These are phyloP conservation scores for Chaetomidium leptoderma DNA, from an alignment of 495 filamentous ascomycete genomes.

Conservation along the genomic window DNA sequence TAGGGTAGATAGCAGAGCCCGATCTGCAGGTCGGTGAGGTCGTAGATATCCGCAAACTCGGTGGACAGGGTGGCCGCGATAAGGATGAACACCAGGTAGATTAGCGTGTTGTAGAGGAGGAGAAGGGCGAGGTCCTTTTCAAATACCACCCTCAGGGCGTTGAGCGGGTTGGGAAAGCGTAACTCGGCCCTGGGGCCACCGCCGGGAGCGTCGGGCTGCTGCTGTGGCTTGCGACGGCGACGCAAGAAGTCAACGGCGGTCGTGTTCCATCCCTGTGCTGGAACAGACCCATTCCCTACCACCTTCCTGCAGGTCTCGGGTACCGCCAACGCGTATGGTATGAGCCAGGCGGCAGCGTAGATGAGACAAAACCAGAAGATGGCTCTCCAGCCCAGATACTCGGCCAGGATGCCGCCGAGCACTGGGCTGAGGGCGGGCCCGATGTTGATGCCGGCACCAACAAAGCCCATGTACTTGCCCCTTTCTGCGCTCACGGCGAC, in stretches of 20 bases:
- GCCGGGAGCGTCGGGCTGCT: not conserved
- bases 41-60: constrained; percentile 59
- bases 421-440: constrained; percentile 58
- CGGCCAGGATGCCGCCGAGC: constrained; percentile 59
- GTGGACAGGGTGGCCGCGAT: constrained; percentile 52
- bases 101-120: constrained; percentile 45
- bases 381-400: constrained; percentile 63
- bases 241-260: constrained; percentile 42
- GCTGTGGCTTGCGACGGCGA: constrained; percentile 12
- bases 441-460: constrained; percentile 48
- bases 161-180: constrained; percentile 64
- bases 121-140: constrained; percentile 56
- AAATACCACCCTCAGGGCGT: constrained; percentile 59
- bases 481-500: constrained; percentile 55
- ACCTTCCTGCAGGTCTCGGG: constrained; percentile 69
- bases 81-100: constrained; percentile 48
- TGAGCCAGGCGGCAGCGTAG: constrained; percentile 47
- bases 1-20: constrained; percentile 60
- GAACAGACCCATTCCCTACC: constrained; percentile 66
- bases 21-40: constrained; percentile 62
- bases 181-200: constrained; percentile 44
- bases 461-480: constrained; percentile 56
- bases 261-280: constrained; percentile 52
- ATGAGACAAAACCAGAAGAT: constrained; percentile 76
- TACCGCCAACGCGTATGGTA: constrained; percentile 51